Base-by-base conservation (phyloP, 768 basidiomycete genomes). In the Tephrocybe sp. region DNA sequence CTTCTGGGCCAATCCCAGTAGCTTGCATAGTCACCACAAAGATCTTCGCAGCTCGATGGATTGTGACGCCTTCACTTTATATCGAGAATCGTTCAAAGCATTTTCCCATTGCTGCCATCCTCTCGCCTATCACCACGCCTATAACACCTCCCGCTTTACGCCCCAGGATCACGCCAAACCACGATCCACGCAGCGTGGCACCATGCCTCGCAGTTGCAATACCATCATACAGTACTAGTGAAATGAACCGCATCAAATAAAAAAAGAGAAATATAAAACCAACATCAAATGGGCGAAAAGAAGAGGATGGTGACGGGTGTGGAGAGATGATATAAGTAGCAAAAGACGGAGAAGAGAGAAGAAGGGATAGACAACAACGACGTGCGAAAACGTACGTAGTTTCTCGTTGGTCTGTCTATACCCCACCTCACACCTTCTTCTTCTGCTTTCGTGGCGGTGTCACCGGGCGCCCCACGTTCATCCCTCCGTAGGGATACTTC, bases 381-480 rank as follows among this genome's bases (percentile, higher is more conserved):
- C 49, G 53, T 38, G 31, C 27, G 28, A 56, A 47, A 53, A 49
- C 52, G 53, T 53, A 53, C 45, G 53, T 53, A 45, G 47, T 48
- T 52, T 58, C 43, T 52, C 51, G 48, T 44, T n/a, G n/a, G n/a
- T n/a, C 40, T 28, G 40, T 54, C 52, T 63, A 59, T 37, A 67
- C 51, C 69, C 69, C 65, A 68, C 81, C 79, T 89, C 90, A 74
- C 75, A 89, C 91, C 79, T 93, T 93, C 84, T 95, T 95, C 88
- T 94, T 96, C 74, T 87, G 86, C 79, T 96, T 97, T 71, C 95
- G 90, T 54, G 95, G 95, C 55, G 94, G 94, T 57, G 95, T 98
- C 60, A 95, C 88, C 5, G 89, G 92, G 58, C 92, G 81, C 21
- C 86, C 87, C 78, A 87, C 83, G 63, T 88, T 89, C 77, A 88